These are phyloP conservation scores for Medakamo hakoo DNA, from an alignment of 139 green algal species.

Conservation along the genomic window DNA sequence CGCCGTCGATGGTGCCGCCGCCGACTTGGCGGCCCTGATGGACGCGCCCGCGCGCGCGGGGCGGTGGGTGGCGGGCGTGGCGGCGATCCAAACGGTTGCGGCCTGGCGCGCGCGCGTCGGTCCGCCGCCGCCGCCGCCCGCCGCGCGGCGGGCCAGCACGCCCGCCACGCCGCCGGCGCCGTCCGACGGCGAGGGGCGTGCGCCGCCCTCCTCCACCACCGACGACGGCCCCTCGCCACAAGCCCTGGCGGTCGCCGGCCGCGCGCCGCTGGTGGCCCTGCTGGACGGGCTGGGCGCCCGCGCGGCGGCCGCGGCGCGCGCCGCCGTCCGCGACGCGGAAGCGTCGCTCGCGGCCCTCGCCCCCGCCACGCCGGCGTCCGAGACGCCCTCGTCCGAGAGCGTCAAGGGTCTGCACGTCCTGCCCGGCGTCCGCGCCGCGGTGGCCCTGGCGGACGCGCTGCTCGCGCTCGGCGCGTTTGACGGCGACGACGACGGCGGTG, in stretches of 20 bases:
- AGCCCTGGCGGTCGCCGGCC: neutral
- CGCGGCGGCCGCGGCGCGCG: too few species aligned
- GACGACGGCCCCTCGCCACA: too few species aligned
- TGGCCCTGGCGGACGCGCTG: neutral
- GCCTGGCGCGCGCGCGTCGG: too few species aligned
- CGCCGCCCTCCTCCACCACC: too few species aligned
- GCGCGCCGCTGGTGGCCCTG: neutral
- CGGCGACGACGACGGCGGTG: neutral
- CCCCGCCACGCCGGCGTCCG: too few species aligned
- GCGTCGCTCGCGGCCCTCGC: neutral
- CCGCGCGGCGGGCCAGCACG: too few species aligned
- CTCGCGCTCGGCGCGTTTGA: neutral
- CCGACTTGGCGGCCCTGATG: neutral
- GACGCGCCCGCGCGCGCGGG: neutral
- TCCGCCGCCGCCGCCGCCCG: too few species aligned
- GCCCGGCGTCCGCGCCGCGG: neutral
- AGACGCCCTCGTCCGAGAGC: too few species aligned
- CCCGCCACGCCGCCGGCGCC: too few species aligned
- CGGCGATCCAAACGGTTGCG: too few species aligned
- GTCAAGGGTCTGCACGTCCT: neutral
- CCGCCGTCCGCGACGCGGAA: neutral
- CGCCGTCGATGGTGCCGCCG: neutral
- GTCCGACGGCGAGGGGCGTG: too few species aligned
- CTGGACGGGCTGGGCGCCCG: neutral
- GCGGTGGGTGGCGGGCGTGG: too few species aligned